phyloP scores from a whole-genome alignment of 2,329 filamentous ascomycete species.

The Septoria linicola region DNA sequence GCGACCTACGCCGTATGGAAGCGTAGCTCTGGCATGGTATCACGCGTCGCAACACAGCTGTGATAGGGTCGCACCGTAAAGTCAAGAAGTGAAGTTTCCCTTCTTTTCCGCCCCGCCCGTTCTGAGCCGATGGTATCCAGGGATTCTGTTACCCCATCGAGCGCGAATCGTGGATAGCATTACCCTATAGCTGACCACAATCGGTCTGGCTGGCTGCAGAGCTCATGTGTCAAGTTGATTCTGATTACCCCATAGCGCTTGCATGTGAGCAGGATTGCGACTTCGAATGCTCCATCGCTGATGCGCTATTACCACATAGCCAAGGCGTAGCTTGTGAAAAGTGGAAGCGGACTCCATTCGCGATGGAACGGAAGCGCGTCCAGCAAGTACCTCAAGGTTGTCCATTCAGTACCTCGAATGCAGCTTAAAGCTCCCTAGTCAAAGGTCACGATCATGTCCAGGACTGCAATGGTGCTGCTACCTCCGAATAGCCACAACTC shows the following conservation, averaged over 20 bases:
- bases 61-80: conserved; percentile 15
- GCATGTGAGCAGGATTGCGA: conserved; percentile 2
- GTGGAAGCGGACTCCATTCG: too few relatives aligned
- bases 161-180: conserved; percentile 7
- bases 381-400: too few relatives aligned
- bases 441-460: too few relatives aligned
- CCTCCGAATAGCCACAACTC: too few relatives aligned
- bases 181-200: conserved; percentile 13
- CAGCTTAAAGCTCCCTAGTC: too few relatives aligned
- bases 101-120: conserved; percentile 13
- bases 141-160: conserved; percentile 12
- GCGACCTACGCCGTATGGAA: conserved; percentile 1
- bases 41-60: background rate
- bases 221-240: background rate
- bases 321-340: too few relatives aligned
- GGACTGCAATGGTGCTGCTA: too few relatives aligned
- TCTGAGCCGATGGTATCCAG: conserved; percentile 16
- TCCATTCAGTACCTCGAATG: too few relatives aligned
- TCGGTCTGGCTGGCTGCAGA: background rate
- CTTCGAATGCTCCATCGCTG: background rate
- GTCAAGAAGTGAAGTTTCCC: conserved; percentile 13
- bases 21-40: conserved; percentile 6
- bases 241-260: conserved; percentile 10
- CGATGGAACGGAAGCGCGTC: too few relatives aligned
- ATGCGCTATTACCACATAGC: too few relatives aligned